Base-by-base conservation (phyloP, 1,139 yeast species). In the Blastobotrys elegans region DNA sequence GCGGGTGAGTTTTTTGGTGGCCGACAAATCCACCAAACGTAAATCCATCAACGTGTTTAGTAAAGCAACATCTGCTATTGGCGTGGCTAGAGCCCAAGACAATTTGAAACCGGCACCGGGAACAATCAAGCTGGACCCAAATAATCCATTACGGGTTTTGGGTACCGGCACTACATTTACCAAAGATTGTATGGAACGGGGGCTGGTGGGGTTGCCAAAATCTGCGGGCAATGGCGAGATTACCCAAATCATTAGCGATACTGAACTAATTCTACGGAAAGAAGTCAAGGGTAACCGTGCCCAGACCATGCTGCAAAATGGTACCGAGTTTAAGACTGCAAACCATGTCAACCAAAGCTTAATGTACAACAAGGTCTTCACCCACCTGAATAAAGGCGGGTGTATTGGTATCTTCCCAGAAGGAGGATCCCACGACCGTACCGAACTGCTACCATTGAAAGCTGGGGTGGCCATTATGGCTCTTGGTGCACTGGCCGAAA, bases 401-500 rank as follows among this genome's bases (percentile, higher is more conserved):
- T 86, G 95, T 56, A 71, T 92, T 33, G 98, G 97, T n/a, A 87
- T 92, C 45, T 92, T 90, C 68, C 97, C 97, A 2, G 97, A 90
- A 68, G 97, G 97, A 45, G 97, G 97, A 0, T 86, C 96, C 16
- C 98, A 92, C 59, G 98, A 92, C 64, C 75, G 97, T 53, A 82
- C 97, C 0, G 95, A 88, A 55, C 68, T 92, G 54, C 71, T 92
- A 47, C 97, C 97, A 0, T 71, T 92, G 59, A 92, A 92, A 62
- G 97, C 97, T 0, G 98, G 98, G 49, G 97, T 92, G 16, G 97
- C 97, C 1, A 84, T 92, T 46, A 92, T 92, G 97, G 97, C 97
- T 0, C 71, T 92, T 18, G 97, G 97, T 17, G 94, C 97, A 0
- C 76, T 87, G 74, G 86, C 82, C 16, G 73, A 77, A 44, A 57